Conservation (phyloP, 805 yeast species). For the Blastobotrys chiropterorum region DNA sequence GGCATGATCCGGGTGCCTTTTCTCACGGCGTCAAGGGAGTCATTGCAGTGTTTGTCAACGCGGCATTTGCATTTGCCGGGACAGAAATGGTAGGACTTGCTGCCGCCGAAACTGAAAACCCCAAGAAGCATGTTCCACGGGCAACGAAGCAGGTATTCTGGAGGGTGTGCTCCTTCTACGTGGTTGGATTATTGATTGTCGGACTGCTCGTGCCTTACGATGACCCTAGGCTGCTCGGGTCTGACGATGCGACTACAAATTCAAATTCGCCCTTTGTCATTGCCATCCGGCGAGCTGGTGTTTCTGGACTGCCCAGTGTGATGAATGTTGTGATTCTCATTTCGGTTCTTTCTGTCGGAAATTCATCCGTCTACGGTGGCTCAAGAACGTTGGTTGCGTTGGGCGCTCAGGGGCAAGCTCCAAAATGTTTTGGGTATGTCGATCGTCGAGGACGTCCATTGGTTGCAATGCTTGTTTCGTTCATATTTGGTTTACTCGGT, state of each 20-base stretch:
- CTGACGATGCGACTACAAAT: slow-evolving; percentile 47
- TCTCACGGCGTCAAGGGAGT: slow-evolving; percentile 63
- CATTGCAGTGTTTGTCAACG: slow-evolving; percentile 59
- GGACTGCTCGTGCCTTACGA: slow-evolving; percentile 65
- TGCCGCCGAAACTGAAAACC: slow-evolving; percentile 68
- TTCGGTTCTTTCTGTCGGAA: slow-evolving; percentile 70
- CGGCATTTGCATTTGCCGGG: slow-evolving; percentile 74
- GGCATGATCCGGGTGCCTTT: slow-evolving; percentile 49
- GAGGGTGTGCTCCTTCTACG: slow-evolving; percentile 66
- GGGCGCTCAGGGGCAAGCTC: slow-evolving; percentile 61
- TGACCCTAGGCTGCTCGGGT: slow-evolving; percentile 41
- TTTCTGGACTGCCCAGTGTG: slow-evolving; percentile 58
- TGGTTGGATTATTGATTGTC: slow-evolving; percentile 46
- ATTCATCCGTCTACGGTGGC: slow-evolving; percentile 63
- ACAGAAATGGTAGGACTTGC: slow-evolving; percentile 67
- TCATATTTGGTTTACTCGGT: slow-evolving; percentile 48
- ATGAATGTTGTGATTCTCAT: slow-evolving; percentile 66
- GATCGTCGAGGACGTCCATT: slow-evolving; percentile 80
- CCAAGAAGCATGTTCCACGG: slow-evolving; percentile 57
- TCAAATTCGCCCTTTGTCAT: slow-evolving; percentile 66
- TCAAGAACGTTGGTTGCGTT: slow-evolving; percentile 63
- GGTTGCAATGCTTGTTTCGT: slow-evolving; percentile 48
- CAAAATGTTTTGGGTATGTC: slow-evolving; percentile 55
- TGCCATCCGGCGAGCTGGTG: slow-evolving; percentile 60
- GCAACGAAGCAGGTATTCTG: slow-evolving; percentile 78